These are phyloP conservation scores for Crucihimalaya himalaica DNA, from an alignment of 345 rosid species.

Conservation along the genomic window DNA sequence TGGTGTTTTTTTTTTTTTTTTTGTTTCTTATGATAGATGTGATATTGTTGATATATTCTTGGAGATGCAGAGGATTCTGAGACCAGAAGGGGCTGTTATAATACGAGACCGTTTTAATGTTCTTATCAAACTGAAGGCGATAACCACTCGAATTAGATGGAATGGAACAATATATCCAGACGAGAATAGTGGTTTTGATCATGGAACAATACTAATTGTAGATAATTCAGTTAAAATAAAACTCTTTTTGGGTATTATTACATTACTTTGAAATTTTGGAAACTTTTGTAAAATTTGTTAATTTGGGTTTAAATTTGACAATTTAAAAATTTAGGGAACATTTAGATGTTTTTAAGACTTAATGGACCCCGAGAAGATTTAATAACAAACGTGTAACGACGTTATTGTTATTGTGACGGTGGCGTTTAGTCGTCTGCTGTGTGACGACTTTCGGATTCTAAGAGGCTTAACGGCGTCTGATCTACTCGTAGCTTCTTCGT, in stretches of 20 bases:
- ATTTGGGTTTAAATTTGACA: background rate
- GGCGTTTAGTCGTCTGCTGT: background rate
- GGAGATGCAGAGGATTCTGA: slow-evolving; percentile 62
- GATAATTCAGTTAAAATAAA: slow-evolving; percentile 40
- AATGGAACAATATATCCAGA: slow-evolving; percentile 45
- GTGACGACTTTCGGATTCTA: background rate
- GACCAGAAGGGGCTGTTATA: slow-evolving; percentile 59
- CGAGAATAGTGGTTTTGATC: slow-evolving; percentile 48
- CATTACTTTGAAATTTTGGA: background rate
- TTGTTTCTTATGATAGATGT: slow-evolving; percentile 48
- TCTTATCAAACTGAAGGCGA: slow-evolving; percentile 48
- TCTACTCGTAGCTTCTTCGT: slow-evolving; percentile 9
- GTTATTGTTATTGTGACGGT: slow-evolving; percentile 17
- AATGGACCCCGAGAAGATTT: background rate
- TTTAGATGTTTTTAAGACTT: background rate
- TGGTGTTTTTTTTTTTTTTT: background rate
- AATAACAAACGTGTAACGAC: slow-evolving; percentile 24
- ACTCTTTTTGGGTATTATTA: background rate
- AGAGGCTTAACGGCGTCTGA: slow-evolving; percentile 30
- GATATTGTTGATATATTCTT: slow-evolving; percentile 55
- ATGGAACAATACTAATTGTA: slow-evolving; percentile 49
- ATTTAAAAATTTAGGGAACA: background rate
- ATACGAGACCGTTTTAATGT: slow-evolving; percentile 57
- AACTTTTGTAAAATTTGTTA: background rate
- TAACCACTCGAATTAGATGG: slow-evolving; percentile 54